phyloP scores from a whole-genome alignment of 768 basidiomycete species.

The Mrakia blollopis region DNA sequence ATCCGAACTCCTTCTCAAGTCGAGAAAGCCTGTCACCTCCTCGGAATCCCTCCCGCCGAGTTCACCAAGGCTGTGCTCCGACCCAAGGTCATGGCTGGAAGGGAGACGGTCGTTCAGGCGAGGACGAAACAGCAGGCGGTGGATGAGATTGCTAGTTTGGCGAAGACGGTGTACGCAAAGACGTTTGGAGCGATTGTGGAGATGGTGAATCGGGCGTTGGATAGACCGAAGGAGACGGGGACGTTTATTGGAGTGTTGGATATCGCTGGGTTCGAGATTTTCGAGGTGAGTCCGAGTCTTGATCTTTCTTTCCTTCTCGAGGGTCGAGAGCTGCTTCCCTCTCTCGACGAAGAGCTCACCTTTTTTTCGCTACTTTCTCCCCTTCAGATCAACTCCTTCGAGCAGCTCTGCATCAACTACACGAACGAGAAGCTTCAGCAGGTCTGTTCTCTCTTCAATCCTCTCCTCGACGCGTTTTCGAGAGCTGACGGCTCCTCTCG shows the following conservation, averaged over 20 bases:
- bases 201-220: slow-evolving; percentile 87
- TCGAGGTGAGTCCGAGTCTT: slow-evolving; percentile 39
- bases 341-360: background rate
- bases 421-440: slow-evolving; percentile 99
- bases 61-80: slow-evolving; percentile 83
- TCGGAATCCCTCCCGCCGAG: slow-evolving; percentile 80
- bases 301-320: background rate
- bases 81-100: slow-evolving; percentile 84
- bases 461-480: background rate
- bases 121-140: slow-evolving; percentile 84
- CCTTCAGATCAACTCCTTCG: slow-evolving; percentile 70
- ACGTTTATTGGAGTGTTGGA: slow-evolving; percentile 93
- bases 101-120: slow-evolving; percentile 95
- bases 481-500: background rate
- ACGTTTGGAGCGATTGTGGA: slow-evolving; percentile 91
- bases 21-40: slow-evolving; percentile 71
- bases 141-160: slow-evolving; percentile 83
- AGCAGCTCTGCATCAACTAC: slow-evolving; percentile 96
- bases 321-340: too few relatives aligned
- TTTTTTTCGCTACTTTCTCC: background rate
- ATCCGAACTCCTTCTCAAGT: slow-evolving; percentile 49
- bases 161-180: slow-evolving; percentile 96
- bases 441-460: slow-evolving; percentile 30
- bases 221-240: slow-evolving; percentile 77
- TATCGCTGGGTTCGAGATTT: slow-evolving; percentile 98